Evolutionary conservation across 345 rosid genomes (phyloP), one percentile per base, ranked within the genome.

Genomic region (Salix brachista): DNA sequence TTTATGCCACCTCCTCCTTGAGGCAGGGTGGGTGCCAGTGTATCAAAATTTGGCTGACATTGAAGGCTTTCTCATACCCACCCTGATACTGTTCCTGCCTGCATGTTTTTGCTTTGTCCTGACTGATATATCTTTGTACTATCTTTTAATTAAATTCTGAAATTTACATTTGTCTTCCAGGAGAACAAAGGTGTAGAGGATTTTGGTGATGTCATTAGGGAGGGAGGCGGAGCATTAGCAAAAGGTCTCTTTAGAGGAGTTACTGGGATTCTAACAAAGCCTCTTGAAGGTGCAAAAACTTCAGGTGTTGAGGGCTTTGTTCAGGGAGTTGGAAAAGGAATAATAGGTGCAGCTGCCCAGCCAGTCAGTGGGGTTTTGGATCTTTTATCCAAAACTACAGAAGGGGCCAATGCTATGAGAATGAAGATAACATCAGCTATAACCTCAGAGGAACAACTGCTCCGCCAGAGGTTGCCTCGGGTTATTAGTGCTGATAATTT

Each of bases 371-470:
- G 99, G 79, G 98, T 92, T 81, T 82, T 94, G 84, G 99, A 96
- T 89, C 97, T 96, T 84, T 82, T 96, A 87, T 96, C 99, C 1
- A 96, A 96, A 82, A 96, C 99, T 79, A 96, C 99, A 14, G 99
- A 96, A 88, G 99, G 99, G 78, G 99, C 99, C 73, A 96, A 96
- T 88, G 99, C 98, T 71, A 86, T 96, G 94, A 89, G 98, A 84
- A 93, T 94, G 97, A 94, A 96, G 86, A 94, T 96, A 82, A 87
- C 90, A 81, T 90, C 99, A 72, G 97, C 98, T 74, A 89, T 96
- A 84, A 89, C 98, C 65, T 94, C 99, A 81, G 99, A 96, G 85
- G 98, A 96, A 74, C 99, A 96, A 81, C 96, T 94, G 71, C 97
- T 96, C 69, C 98, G 98, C 67, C 86, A 80, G 84, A 91, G 98